phyloP scores from a whole-genome alignment of 2,329 filamentous ascomycete species.

The Talaromyces sp. region DNA sequence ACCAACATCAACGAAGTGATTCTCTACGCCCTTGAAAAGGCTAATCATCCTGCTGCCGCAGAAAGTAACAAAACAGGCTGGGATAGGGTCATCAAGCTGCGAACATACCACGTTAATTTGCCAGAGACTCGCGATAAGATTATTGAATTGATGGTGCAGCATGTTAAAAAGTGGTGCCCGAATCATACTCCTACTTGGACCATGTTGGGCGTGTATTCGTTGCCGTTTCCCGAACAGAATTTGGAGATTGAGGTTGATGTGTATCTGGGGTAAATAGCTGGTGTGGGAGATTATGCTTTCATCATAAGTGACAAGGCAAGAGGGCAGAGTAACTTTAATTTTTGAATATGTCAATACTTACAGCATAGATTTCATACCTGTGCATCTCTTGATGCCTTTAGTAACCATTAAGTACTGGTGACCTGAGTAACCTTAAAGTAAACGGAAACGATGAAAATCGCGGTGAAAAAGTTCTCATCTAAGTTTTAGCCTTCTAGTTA shows the following conservation, averaged over 20 bases:
- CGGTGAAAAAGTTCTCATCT: too few relatives aligned
- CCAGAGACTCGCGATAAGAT: constrained; percentile 1
- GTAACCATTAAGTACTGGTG: constrained; percentile 50
- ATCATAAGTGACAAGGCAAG: not conserved
- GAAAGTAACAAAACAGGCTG: not conserved
- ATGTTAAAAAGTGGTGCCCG: constrained; percentile 10
- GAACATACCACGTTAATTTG: constrained; percentile 4
- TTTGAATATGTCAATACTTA: not conserved
- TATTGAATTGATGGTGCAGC: constrained; percentile 7
- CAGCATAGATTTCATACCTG: not conserved
- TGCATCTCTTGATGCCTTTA: too few relatives aligned
- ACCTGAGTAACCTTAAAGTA: too few relatives aligned
- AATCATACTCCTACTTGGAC: constrained; percentile 8
- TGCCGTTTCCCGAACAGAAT: constrained; percentile 10
- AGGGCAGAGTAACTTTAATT: not conserved
- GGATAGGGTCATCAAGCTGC: not conserved
- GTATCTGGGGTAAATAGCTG: not conserved
- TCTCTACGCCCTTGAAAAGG: constrained; percentile 4
- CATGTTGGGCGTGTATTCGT: constrained; percentile 7
- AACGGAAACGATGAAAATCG: too few relatives aligned
- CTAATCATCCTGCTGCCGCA: not conserved
- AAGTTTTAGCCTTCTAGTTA: too few relatives aligned
- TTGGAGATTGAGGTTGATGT: constrained; percentile 8
- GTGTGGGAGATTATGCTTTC: not conserved
- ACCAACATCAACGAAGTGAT: constrained; percentile 9